Conservation (phyloP, 371 early-diverging fungal species). For the Lichtheimia corymbifera region DNA sequence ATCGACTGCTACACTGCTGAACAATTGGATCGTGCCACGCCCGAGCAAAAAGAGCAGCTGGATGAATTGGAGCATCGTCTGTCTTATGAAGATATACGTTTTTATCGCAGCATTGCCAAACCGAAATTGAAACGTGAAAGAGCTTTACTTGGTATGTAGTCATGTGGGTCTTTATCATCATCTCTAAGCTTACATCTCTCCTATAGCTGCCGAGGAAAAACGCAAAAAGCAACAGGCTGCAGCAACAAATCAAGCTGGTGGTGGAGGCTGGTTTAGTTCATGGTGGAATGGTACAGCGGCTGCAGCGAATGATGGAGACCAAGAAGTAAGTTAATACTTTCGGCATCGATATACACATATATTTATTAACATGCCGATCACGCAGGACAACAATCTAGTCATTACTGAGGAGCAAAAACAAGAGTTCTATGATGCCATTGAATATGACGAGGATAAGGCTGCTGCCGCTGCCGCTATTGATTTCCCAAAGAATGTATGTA, state of each 20-base stretch:
- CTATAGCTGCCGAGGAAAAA: slow-evolving; percentile 36
- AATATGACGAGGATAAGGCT: slow-evolving; percentile 85
- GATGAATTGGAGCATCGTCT: slow-evolving; percentile 77
- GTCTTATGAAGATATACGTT: slow-evolving; percentile 86
- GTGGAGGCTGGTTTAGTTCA: slow-evolving; percentile 60
- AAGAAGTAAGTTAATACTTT: slow-evolving; percentile 10
- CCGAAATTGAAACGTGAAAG: slow-evolving; percentile 73
- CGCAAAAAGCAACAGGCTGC: slow-evolving; percentile 30
- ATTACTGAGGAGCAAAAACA: slow-evolving; percentile 79
- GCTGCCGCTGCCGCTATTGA: slow-evolving; percentile 64
- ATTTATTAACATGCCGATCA: not conserved
- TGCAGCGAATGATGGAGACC: slow-evolving; percentile 1
- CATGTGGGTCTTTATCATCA: not conserved
- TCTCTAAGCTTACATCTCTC: not conserved
- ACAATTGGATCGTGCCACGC: slow-evolving; percentile 54
- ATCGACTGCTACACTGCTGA: slow-evolving; percentile 75
- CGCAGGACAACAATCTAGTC: slow-evolving; percentile 39
- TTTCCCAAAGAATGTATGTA: slow-evolving; percentile 75
- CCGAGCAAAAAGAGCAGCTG: slow-evolving; percentile 61
- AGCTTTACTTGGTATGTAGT: slow-evolving; percentile 59
- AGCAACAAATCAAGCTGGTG: slow-evolving; percentile 19
- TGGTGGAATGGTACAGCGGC: slow-evolving; percentile 63
- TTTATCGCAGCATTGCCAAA: slow-evolving; percentile 85
- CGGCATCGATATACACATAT: not conserved
- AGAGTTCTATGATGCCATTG: slow-evolving; percentile 93